Base-by-base conservation (phyloP, 768 basidiomycete genomes). In the Gymnopilus junonius region DNA sequence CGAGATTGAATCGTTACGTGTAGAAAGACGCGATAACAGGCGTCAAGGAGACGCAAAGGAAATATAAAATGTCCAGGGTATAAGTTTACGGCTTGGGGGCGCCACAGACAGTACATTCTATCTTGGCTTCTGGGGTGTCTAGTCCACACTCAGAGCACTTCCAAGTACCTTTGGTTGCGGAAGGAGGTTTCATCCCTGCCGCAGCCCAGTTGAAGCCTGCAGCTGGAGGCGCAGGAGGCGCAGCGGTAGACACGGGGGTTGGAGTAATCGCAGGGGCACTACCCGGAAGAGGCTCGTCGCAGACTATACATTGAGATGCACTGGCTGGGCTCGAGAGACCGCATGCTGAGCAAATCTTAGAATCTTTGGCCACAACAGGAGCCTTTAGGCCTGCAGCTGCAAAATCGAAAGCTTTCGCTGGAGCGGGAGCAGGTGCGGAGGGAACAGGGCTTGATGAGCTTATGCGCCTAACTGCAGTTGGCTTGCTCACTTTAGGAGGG, bases 171-270 rank as follows among this genome's bases (percentile, higher is more conserved):
- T 67, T 73, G 48, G 67, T 69, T 14, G 70, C 60, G 3, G 75
- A 62, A 8, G 87, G 83, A 2, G 80, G 71, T 65, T 83, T 87
- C 58, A 84, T 71, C 3, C 87, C 89, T 0, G 87, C 87, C 10
- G 86, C 87, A 1, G 81, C 77, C 83, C 86, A 91, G 66, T 90
- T 78, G 66, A 90, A 91, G 40, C 77, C 77, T 40, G 79, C 75
- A 15, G 61, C 55, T 12, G 42, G 20, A 20, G 63, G 55, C 12
- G 55, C 32, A 37, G 54, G 40, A 25, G 65, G 46, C 37, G 46
- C 29, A 55, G 63, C 29, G 12, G 54, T 32, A n/a, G 31, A 51
- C 3, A n/a, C 48, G n/a, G 48, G 29, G 20, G 48, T 27, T 7
- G 48, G 48, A 20, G 48, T n/a, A 29, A 29, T 17, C 15, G 31